These are phyloP conservation scores for Pogostemon cablin DNA, from an alignment of 257 asterid genomes.

Conservation along the genomic window DNA sequence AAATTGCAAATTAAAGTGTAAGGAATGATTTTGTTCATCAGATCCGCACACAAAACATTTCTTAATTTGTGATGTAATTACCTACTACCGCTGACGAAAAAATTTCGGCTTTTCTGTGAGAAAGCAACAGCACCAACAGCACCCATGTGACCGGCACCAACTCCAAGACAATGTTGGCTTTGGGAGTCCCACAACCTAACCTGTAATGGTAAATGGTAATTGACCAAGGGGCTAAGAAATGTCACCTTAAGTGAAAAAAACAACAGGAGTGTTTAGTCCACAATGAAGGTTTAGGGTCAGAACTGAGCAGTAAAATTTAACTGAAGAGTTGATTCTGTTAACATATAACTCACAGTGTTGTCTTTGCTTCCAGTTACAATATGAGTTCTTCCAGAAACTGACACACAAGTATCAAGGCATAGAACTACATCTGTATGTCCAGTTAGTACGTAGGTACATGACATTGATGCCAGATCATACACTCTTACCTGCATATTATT, in stretches of 20 bases:
- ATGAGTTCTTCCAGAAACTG: slow-evolving; percentile 68
- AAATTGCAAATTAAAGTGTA: neutral
- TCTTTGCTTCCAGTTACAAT: slow-evolving; percentile 95
- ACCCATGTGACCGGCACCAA: slow-evolving; percentile 87
- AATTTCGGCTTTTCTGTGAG: slow-evolving; percentile 69
- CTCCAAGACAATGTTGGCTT: slow-evolving; percentile 69
- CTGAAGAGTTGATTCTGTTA: neutral
- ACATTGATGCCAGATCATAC: slow-evolving; percentile 92
- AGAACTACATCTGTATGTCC: slow-evolving; percentile 88
- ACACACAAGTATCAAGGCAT: slow-evolving; percentile 81
- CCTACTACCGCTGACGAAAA: slow-evolving; percentile 97
- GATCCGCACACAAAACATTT: neutral
- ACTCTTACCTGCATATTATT: slow-evolving; percentile 69
- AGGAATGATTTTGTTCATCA: neutral
- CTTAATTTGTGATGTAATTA: slow-evolving; percentile 33
- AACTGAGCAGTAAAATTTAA: neutral
- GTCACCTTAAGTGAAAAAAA: neutral
- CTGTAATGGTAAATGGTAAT: slow-evolving; percentile 47
- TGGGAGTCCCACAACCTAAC: slow-evolving; percentile 92
- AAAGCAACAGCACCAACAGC: slow-evolving; percentile 91
- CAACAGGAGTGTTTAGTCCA: neutral
- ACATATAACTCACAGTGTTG: slow-evolving; percentile 60
- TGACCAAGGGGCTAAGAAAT: slow-evolving; percentile 30
- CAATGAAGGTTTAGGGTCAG: neutral
- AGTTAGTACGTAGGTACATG: slow-evolving; percentile 86